These are phyloP conservation scores for Heritiera littoralis DNA, from an alignment of 345 rosid genomes.

Conservation along the genomic window DNA sequence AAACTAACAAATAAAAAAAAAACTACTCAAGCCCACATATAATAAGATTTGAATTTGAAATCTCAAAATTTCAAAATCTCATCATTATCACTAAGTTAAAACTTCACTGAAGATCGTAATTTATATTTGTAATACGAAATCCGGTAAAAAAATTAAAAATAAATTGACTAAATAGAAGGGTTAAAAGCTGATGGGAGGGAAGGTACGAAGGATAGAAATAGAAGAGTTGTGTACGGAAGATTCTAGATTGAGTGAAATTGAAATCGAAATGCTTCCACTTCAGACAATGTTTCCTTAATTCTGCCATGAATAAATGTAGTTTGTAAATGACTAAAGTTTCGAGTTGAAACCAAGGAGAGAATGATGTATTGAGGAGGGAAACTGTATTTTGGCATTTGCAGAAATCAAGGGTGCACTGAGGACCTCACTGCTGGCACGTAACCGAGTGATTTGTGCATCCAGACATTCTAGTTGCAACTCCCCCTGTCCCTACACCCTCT, in stretches of 20 bases:
- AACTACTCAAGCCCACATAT: too few relatives aligned
- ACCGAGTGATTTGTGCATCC: constrained; percentile 5
- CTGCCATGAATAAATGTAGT: not conserved
- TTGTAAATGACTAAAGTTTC: not conserved
- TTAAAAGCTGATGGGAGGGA: not conserved
- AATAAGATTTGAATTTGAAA: too few relatives aligned
- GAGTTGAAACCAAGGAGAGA: not conserved
- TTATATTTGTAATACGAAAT: too few relatives aligned
- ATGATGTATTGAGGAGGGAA: not conserved
- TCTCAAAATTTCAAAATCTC: too few relatives aligned
- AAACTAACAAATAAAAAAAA: too few relatives aligned
- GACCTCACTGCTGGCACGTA: not conserved
- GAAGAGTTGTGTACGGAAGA: not conserved
- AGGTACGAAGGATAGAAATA: not conserved
- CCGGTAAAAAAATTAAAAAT: too few relatives aligned
- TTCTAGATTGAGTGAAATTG: not conserved
- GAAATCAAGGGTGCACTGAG: not conserved
- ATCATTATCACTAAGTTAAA: too few relatives aligned
- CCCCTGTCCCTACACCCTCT: not conserved
- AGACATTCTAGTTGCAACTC: not conserved
- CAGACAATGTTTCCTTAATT: constrained; percentile 15
- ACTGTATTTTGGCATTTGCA: not conserved
- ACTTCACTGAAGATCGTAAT: too few relatives aligned
- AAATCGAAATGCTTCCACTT: not conserved
- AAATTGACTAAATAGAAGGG: too few relatives aligned